phyloP scores from a whole-genome alignment of 2,329 filamentous ascomycete species.

The Teratosphaeria gauchensis region DNA sequence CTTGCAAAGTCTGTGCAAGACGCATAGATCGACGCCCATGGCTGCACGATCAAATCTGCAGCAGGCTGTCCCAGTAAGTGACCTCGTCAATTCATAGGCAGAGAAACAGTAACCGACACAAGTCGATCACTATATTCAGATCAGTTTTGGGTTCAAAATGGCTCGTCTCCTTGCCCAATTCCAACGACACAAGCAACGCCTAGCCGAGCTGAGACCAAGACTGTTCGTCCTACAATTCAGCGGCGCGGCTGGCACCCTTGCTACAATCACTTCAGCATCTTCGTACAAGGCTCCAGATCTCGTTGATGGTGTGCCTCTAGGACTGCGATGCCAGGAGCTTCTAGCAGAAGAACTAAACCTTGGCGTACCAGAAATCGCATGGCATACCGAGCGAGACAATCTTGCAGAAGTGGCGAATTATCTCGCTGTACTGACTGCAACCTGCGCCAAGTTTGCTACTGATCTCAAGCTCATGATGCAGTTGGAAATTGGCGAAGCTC shows the following conservation, averaged over 20 bases:
- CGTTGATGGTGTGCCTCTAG: constrained; percentile 8
- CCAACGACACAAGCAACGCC: constrained; percentile 18
- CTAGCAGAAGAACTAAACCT: constrained; percentile 18
- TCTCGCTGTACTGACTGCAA: constrained; percentile 19
- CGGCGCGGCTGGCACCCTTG: constrained; percentile 25
- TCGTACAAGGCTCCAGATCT: constrained; percentile 5
- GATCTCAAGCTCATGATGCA: constrained; percentile 24
- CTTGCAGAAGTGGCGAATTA: constrained; percentile 20
- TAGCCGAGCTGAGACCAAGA: constrained; percentile 16
- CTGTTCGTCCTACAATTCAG: constrained; percentile 23
- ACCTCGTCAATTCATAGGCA: not conserved
- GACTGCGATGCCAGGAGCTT: constrained; percentile 13
- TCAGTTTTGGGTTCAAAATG: constrained; percentile 25
- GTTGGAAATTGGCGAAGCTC: constrained; percentile 22
- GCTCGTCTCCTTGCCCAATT: constrained; percentile 22
- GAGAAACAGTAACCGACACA: not conserved
- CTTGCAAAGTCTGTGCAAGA: constrained; percentile 11
- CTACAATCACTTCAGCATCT: constrained; percentile 10
- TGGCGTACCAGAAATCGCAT: constrained; percentile 19
- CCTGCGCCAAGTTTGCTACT: constrained; percentile 20
- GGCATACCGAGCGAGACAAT: constrained; percentile 25
- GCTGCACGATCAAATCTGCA: constrained; percentile 23
- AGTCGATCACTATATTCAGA: not conserved
- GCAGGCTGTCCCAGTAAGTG: constrained; percentile 20
- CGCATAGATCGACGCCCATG: constrained; percentile 19